Base-by-base conservation (phyloP, 1,284 basidiomycete genomes). In the Tausonia pullulans region DNA sequence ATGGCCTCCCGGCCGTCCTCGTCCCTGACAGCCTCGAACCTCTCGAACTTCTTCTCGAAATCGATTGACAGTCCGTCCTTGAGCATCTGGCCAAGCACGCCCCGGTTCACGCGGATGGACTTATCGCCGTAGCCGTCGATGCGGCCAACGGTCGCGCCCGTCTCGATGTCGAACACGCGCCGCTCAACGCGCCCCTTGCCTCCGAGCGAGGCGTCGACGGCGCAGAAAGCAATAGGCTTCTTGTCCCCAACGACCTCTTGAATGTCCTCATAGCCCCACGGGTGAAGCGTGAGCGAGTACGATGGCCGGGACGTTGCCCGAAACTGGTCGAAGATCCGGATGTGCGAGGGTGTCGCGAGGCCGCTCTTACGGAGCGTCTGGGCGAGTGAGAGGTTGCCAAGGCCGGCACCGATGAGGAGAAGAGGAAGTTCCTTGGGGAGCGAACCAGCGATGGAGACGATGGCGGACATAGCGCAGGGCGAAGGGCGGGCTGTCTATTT, bases 241-340 rank as follows among this genome's bases (percentile, higher is more conserved):
- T 44, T 44, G 5, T 6, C 11, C n/a, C n/a, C 11, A 46, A 61
- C 39, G 9, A 46, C 14, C 11, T 53, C 14, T 51, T 50, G 48
- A 49, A 50, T 14, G 27, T 48, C 43, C 14, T 49, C 13, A n/a
- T 49, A 10, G 16, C 54, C 50, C 55, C 56, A 65, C 14, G 44
- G 11, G 16, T 65, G 60, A 4, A 65, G 45, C 60, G 50, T 61
- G 64, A 65, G 55, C n/a, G 64, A 58, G 56, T 65, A 61, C 11
- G 43, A 43, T 7, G 53, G 41, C 10, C 40, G n/a, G 8, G 48
- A 46, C 5, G 48, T 50, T 5, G 55, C 46, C 5, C 43, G 43
- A 50, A 52, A 52, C 43, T 52, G 40, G n/a, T 65, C 64, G n/a
- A 65, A 65, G 3, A 65, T 5, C 4, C 64, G 64, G 50, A 61